Percentiles rank a stretch among this genome's conserved stretches.
These are phyloP conservation scores for Chlamydomonas schloesseri DNA, from an alignment of 139 green algal genomes.

Conservation along the genomic window DNA sequence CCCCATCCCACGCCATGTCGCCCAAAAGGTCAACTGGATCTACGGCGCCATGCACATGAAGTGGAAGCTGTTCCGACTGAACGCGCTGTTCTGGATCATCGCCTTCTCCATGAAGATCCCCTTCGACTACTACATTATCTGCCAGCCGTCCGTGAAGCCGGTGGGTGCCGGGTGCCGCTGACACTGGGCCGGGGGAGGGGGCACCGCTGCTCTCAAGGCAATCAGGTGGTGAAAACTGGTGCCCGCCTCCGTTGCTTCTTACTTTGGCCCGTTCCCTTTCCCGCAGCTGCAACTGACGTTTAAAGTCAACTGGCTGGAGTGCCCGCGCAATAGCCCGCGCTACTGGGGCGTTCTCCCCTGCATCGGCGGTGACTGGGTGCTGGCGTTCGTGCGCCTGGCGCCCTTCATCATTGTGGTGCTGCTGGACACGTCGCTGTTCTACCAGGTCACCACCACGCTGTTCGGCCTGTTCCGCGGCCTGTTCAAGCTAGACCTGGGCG, in stretches of 20 bases:
- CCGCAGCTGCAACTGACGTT: constrained; percentile 32
- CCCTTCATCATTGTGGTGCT: constrained; percentile 61
- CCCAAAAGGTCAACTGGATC: constrained; percentile 46
- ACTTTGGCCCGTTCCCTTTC: no score
- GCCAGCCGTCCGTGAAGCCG: constrained; percentile 40
- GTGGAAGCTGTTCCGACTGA: constrained; percentile 52
- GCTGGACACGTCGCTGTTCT: constrained; percentile 64
- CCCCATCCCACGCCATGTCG: neutral
- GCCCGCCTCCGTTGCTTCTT: no score
- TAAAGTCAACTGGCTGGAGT: constrained; percentile 31
- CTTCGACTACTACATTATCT: constrained; percentile 67
- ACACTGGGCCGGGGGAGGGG: neutral
- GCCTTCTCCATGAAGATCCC: constrained; percentile 64
- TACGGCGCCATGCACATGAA: constrained; percentile 53
- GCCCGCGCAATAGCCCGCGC: neutral
- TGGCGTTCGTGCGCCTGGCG: constrained; percentile 39
- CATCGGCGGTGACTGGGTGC: constrained; percentile 59
- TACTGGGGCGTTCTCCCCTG: constrained; percentile 48
- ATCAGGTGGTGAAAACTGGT: no score
- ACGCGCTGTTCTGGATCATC: constrained; percentile 58
- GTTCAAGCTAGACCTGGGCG: constrained; percentile 65
- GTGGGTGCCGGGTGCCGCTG: constrained; percentile 12
- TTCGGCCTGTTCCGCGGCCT: constrained; percentile 55
- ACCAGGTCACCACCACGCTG: constrained; percentile 53
- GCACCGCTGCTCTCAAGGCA: no score